A percentile compares a stretch with the other conserved stretches of the same genome.
Conservation (phyloP, 305 asterid species). For the Fraxinus albicans region DNA sequence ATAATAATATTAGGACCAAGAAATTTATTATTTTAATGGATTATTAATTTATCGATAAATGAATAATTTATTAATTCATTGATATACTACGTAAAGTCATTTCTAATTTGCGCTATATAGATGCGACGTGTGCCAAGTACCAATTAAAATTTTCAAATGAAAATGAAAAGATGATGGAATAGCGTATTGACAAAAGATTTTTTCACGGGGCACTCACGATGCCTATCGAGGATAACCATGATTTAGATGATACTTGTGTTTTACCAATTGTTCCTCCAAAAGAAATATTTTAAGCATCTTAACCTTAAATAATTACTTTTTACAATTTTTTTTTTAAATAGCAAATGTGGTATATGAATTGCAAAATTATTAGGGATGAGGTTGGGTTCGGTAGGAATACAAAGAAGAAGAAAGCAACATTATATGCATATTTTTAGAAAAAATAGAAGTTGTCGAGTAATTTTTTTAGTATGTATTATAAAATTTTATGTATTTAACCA, state of each 20-base stretch:
- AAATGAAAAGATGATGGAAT: neutral
- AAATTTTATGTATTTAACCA: no score
- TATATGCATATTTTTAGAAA: neutral
- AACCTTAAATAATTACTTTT: no score
- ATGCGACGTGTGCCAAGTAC: neutral
- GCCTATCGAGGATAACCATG: neutral
- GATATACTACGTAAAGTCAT: neutral
- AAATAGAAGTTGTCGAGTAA: neutral
- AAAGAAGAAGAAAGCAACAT: neutral
- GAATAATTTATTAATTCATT: neutral
- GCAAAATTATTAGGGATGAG: neutral
- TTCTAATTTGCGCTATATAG: neutral
- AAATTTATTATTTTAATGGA: neutral
- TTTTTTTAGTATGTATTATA: no score
- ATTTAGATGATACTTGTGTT: neutral
- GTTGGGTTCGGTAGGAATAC: neutral
- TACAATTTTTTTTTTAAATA: neutral
- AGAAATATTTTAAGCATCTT: neutral
- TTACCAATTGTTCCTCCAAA: neutral
- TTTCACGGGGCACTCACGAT: neutral
- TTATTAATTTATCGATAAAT: no score
- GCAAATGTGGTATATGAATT: neutral
- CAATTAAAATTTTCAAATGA: no score
- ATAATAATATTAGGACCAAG: neutral
- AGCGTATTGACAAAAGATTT: neutral